These are phyloP conservation scores for Strombidium stylifer DNA, from an alignment of 73 alveolate genomes.

Conservation along the genomic window DNA sequence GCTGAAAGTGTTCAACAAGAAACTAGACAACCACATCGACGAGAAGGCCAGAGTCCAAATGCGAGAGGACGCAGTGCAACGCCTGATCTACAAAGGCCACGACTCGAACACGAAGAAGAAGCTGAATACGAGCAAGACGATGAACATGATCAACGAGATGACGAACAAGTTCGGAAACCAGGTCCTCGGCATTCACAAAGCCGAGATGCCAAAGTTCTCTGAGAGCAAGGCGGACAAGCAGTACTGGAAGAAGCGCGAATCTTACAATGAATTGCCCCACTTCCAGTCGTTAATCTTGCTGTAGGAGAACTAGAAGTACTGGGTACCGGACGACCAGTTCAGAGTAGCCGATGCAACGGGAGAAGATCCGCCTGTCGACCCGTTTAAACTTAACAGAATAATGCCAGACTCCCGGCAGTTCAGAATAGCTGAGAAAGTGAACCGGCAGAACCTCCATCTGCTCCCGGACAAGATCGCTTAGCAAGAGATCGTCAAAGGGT, in stretches of 20 bases:
- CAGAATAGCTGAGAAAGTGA: background rate
- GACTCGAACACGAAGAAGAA: background rate
- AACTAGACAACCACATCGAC: conserved; percentile 15
- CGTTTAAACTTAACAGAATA: conserved; percentile 46
- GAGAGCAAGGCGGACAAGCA: conserved; percentile 55
- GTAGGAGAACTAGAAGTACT: conserved; percentile 29
- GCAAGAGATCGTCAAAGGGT: too few relatives aligned
- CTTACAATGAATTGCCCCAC: conserved; percentile 61
- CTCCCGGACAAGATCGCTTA: background rate
- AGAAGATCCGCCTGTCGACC: conserved; percentile 50
- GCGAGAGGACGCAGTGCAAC: conserved; percentile 9
- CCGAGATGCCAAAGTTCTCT: conserved; percentile 70
- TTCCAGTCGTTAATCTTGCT: conserved; percentile 53
- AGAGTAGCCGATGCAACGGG: conserved; percentile 29
- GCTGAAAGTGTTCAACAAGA: conserved; percentile 1
- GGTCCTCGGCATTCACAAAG: conserved; percentile 73
- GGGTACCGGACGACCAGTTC: conserved; percentile 53
- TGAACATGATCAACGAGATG: conserved; percentile 19
- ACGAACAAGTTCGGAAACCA: conserved; percentile 30
- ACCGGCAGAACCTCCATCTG: conserved; percentile 12
- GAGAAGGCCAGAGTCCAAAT: conserved; percentile 23
- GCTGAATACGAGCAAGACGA: conserved; percentile 5
- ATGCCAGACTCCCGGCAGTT: background rate
- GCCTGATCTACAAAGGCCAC: conserved; percentile 9
- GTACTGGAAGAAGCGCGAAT: conserved; percentile 74